Conservation (phyloP, 2,329 filamentous ascomycete species). For the Paracorniculantispora psalliotae region DNA sequence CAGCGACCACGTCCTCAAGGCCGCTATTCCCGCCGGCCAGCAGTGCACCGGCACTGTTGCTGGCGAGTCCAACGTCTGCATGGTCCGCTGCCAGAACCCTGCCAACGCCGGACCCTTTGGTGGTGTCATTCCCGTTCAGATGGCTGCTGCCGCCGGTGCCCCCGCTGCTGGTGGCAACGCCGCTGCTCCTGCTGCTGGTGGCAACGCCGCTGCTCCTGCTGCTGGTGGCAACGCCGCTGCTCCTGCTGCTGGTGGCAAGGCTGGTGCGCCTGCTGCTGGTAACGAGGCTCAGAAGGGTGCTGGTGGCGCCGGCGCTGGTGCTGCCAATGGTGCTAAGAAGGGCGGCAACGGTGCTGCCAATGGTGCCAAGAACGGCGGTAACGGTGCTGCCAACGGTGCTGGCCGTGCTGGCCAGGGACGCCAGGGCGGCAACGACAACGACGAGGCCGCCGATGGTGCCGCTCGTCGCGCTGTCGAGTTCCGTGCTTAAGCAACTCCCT, state of each 20-base stretch:
- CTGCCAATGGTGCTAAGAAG: neutral
- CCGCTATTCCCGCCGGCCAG: slow-evolving; percentile 49
- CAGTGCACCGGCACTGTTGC: slow-evolving; percentile 56
- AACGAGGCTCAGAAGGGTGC: neutral
- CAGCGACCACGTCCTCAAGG: slow-evolving; percentile 49
- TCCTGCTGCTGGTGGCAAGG: slow-evolving; percentile 6
- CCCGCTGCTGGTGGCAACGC: neutral
- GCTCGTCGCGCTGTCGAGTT: slow-evolving; percentile 17
- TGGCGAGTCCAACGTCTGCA: slow-evolving; percentile 55
- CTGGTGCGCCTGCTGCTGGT: neutral
- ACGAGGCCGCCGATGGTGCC: slow-evolving; percentile 8
- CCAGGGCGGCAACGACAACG: neutral
- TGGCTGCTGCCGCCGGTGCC: slow-evolving; percentile 21
- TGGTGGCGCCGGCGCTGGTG: neutral
- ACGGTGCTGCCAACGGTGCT: neutral
- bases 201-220: slow-evolving; percentile 2
- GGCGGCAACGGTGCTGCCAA: neutral
- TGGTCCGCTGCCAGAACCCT: slow-evolving; percentile 58
- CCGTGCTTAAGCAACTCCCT: slow-evolving; percentile 12
- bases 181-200: slow-evolving; percentile 15
- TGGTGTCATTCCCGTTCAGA: slow-evolving; percentile 54
- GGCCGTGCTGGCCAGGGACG: neutral
- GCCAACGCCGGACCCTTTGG: slow-evolving; percentile 59
- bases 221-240: neutral
- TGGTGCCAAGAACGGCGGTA: neutral